Base-by-base conservation (phyloP, 176 grass and related monocot genomes). In the Alopecurus myosuroides region DNA sequence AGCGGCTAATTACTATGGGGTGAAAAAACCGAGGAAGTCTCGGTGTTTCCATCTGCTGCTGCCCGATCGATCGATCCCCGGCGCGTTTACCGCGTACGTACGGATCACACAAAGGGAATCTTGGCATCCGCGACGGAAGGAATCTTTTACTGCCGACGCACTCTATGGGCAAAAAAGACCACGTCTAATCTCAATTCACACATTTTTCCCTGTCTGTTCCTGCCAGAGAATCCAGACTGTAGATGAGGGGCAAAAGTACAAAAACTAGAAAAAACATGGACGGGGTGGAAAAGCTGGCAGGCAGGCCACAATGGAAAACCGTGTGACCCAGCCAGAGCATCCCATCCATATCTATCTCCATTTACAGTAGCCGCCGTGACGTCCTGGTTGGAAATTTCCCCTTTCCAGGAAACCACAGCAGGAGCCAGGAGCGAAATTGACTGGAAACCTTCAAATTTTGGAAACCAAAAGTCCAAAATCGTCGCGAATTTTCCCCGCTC, bases 11-110 rank as follows among this genome's bases (percentile, higher is more conserved):
- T 90, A 86, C 66, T 57, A 56, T 31, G 65, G 4, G 79, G 79
- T 75, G 79, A 48, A 78, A 90, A 37, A 26, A 45, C 80, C 84
- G 79, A 83, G 84, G 84, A 79, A 87, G 74, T 83, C 66, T 28
- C 0, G 28, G 28, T 17, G 25, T 28, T n/a, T 56, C 39, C 71
- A 64, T 55, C 22, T 4, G 51, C 51, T 28, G 69, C 22, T 4
- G 51, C 51, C 37, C 68, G 41, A 46, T n/a, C 76, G 39, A 46
- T n/a, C 76, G 12, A 14, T 45, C 44, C 44, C 3, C 34, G 33
- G 39, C 62, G 9, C 39, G 46, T 68, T 68, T 26, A 26, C 85
- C 66, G 20, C 35, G 35, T 12, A 39, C 66, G 37, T 72, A 60
- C 81, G 81, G 37, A 60, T 45, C 68, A 73, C 61, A 55, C 64